Percentiles rank a stretch among this genome's conserved stretches.
phyloP scores from a whole-genome alignment of 352 stramenopile species.

The Phytophthora kernoviae region DNA sequence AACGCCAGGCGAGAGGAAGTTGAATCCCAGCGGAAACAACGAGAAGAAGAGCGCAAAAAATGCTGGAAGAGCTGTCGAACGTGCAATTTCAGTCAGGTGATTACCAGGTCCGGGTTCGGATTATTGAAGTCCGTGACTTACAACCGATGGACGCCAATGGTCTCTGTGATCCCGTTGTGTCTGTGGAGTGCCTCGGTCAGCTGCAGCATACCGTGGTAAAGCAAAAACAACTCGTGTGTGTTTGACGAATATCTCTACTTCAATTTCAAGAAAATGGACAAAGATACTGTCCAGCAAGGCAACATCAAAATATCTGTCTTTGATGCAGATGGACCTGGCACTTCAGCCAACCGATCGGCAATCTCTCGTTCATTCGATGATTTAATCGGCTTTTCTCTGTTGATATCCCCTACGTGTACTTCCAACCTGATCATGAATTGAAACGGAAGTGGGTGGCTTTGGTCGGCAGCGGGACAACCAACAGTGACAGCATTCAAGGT shows the following conservation, averaged over 20 bases:
- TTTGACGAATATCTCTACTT: slow-evolving; percentile 93
- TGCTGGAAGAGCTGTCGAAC: slow-evolving; percentile 72
- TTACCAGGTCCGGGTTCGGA: slow-evolving; percentile 86
- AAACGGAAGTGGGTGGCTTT: slow-evolving; percentile 91
- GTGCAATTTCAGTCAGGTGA: slow-evolving; percentile 82
- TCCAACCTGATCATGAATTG: slow-evolving; percentile 84
- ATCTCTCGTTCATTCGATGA: slow-evolving; percentile 56
- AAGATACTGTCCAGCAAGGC: slow-evolving; percentile 71
- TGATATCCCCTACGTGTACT: slow-evolving; percentile 88
- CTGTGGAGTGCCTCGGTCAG: slow-evolving; percentile 83
- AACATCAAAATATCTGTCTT: slow-evolving; percentile 85
- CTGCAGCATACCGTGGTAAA: slow-evolving; percentile 83
- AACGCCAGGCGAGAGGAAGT: slow-evolving; percentile 42
- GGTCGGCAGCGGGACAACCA: slow-evolving; percentile 72
- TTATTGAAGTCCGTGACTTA: slow-evolving; percentile 92
- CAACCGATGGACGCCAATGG: slow-evolving; percentile 87
- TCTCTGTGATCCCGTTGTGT: slow-evolving; percentile 87
- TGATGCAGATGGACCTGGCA: slow-evolving; percentile 67
- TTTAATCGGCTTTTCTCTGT: slow-evolving; percentile 86
- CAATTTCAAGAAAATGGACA: slow-evolving; percentile 82
- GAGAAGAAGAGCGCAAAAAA: slow-evolving; percentile 78
- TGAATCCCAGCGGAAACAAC: slow-evolving; percentile 63
- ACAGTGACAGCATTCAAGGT: slow-evolving; percentile 88
- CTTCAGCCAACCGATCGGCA: slow-evolving; percentile 34
- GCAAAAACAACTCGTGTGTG: slow-evolving; percentile 84